Conservation (phyloP, 2,329 filamentous ascomycete genomes). For the Westerdykella sp. region DNA sequence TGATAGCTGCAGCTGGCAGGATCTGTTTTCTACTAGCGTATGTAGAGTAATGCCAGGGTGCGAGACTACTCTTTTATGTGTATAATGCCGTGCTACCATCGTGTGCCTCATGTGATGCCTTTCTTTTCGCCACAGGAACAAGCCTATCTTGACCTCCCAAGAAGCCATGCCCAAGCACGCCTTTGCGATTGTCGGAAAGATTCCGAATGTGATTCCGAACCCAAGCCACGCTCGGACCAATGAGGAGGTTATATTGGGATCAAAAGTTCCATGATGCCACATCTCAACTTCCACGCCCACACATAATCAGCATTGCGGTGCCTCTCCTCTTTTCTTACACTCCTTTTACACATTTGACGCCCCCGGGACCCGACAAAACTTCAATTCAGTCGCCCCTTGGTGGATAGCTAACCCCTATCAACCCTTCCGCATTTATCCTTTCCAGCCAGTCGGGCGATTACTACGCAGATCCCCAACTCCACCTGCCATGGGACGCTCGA, state of each 20-base stretch:
- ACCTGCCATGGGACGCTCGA: constrained; percentile 25
- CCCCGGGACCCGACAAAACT: background rate
- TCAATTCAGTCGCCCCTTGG: background rate
- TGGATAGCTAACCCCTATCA: background rate
- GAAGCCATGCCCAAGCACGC: no score
- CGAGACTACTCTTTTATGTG: background rate
- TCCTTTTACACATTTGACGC: background rate
- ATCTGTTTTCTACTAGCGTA: constrained; percentile 9
- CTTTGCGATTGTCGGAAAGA: no score
- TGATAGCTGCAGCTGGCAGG: constrained; percentile 13
- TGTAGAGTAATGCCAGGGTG: constrained; percentile 16
- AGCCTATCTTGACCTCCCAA: no score
- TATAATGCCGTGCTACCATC: background rate
- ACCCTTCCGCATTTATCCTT: background rate
- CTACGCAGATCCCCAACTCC: background rate
- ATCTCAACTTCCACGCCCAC: constrained; percentile 1
- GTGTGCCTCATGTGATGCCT: no score
- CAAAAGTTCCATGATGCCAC: constrained; percentile 2
- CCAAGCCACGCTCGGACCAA: background rate
- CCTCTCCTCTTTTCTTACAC: background rate
- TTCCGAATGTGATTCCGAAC: no score
- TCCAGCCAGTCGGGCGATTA: background rate
- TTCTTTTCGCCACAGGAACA: no score
- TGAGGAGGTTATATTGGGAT: background rate
- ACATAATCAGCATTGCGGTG: background rate